Percentiles rank a stretch among this genome's conserved stretches.
Evolutionary conservation across 805 yeast species (phyloP).

Genomic region (Hanseniaspora valbyensis): DNA sequence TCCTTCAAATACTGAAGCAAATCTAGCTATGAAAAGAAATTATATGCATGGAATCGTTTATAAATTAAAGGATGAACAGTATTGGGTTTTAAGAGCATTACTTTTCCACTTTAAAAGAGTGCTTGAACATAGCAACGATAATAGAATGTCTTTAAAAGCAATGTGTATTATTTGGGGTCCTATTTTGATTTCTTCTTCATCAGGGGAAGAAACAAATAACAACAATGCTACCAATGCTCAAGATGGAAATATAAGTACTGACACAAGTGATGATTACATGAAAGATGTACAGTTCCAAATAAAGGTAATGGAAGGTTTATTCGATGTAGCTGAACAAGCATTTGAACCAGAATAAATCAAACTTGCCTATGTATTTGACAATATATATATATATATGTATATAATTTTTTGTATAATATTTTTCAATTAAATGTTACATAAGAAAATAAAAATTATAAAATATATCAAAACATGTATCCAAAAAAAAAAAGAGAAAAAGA

Average conservation of each 20-base stretch:
- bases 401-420: background rate
- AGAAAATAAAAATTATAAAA: no score
- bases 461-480: background rate
- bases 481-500: background rate
- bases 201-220: background rate
- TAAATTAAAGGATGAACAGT: slow-evolving; percentile 87
- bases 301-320: slow-evolving; percentile 70
- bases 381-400: background rate
- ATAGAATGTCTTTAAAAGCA: slow-evolving; percentile 74
- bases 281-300: slow-evolving; percentile 70
- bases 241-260: background rate
- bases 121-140: slow-evolving; percentile 46
- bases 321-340: slow-evolving; percentile 73
- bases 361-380: no score
- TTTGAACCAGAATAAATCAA: slow-evolving; percentile 47
- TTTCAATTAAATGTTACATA: no score
- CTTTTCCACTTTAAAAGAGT: slow-evolving; percentile 76
- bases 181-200: slow-evolving; percentile 50
- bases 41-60: slow-evolving; percentile 75
- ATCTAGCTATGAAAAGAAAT: slow-evolving; percentile 44
- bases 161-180: slow-evolving; percentile 95
- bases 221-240: background rate
- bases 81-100: slow-evolving; percentile 77
- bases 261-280: slow-evolving; percentile 44
- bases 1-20: slow-evolving; percentile 36